A percentile compares a stretch with the other conserved stretches of the same genome.
Evolutionary conservation across 495 filamentous ascomycete species (phyloP).

Genomic region (Jackrogersella multiformis): DNA sequence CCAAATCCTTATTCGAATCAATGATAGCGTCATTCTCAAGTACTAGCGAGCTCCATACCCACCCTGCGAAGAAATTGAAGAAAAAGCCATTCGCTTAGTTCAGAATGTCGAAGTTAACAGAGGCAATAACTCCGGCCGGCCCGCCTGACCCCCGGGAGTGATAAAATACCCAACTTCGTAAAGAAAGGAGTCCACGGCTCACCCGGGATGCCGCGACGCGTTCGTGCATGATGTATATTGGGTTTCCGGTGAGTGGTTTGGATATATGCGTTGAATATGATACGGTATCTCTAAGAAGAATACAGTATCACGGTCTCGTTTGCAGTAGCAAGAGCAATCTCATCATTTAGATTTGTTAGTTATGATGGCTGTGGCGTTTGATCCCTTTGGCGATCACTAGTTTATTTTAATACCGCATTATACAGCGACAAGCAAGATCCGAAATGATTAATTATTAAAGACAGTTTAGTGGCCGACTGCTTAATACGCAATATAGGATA

Average conservation of each 20-base stretch:
- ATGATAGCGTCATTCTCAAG: too few relatives aligned
- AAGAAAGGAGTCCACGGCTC: slow-evolving; percentile 3
- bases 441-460: too few relatives aligned
- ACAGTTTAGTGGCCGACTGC: too few relatives aligned
- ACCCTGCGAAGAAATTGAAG: not conserved
- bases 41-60: too few relatives aligned
- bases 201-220: slow-evolving; percentile 5
- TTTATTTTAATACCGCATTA: too few relatives aligned
- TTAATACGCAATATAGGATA: too few relatives aligned
- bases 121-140: not conserved
- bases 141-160: not conserved
- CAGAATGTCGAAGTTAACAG: slow-evolving; percentile 4
- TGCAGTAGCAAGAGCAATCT: slow-evolving; percentile 8
- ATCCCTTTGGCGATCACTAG: too few relatives aligned
- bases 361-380: too few relatives aligned
- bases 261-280: too few relatives aligned
- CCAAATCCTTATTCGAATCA: too few relatives aligned
- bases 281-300: slow-evolving; percentile 1
- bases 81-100: slow-evolving; percentile 22
- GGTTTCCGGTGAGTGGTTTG: slow-evolving; percentile 13
- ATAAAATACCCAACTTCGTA: not conserved
- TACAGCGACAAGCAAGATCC: too few relatives aligned
- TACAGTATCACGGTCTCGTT: slow-evolving; percentile 10
- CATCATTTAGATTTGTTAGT: too few relatives aligned
- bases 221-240: slow-evolving; percentile 5